A percentile compares a stretch with the other conserved stretches of the same genome.
Evolutionary conservation across 176 grass and related monocot species (phyloP).

Genomic region (Zizania latifolia): DNA sequence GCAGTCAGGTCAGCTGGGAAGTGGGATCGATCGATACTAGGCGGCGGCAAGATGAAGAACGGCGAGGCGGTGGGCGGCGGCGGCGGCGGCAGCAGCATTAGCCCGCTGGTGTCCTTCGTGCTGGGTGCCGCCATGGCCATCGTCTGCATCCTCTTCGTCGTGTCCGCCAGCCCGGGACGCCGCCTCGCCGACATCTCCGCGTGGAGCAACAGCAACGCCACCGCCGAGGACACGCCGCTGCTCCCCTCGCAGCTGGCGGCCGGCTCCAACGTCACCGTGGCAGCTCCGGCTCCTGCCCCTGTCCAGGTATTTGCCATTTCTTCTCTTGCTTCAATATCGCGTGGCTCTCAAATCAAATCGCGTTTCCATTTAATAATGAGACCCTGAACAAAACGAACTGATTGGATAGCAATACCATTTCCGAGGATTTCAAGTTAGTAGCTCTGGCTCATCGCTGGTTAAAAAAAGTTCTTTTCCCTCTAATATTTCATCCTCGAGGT

Average conservation of each 20-base stretch:
- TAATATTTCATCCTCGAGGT: background rate
- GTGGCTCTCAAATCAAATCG: background rate
- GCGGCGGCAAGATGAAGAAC: conserved; percentile 35
- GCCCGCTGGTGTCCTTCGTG: conserved; percentile 61
- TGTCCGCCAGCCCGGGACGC: conserved; percentile 42
- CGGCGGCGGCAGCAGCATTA: conserved; percentile 38
- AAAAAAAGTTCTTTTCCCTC: background rate
- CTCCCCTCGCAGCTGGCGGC: background rate
- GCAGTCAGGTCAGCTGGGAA: background rate
- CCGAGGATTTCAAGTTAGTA: background rate
- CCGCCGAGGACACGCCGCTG: background rate
- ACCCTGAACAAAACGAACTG: background rate
- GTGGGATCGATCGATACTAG: background rate
- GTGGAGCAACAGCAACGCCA: conserved; percentile 15
- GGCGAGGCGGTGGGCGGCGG: conserved; percentile 21
- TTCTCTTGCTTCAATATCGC: background rate
- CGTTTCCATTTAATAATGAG: background rate
- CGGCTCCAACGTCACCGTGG: background rate
- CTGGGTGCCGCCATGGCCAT: conserved; percentile 73
- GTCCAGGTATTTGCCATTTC: background rate
- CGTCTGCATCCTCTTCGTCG: conserved; percentile 69
- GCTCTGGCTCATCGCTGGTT: background rate
- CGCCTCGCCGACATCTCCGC: conserved; percentile 37
- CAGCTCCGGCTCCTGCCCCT: conserved; percentile 25
- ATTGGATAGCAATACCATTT: background rate